Percentiles rank a stretch among this genome's conserved stretches.
Evolutionary conservation across 1,284 basidiomycete genomes (phyloP).

Genomic region (Sporisorium sorghi): DNA sequence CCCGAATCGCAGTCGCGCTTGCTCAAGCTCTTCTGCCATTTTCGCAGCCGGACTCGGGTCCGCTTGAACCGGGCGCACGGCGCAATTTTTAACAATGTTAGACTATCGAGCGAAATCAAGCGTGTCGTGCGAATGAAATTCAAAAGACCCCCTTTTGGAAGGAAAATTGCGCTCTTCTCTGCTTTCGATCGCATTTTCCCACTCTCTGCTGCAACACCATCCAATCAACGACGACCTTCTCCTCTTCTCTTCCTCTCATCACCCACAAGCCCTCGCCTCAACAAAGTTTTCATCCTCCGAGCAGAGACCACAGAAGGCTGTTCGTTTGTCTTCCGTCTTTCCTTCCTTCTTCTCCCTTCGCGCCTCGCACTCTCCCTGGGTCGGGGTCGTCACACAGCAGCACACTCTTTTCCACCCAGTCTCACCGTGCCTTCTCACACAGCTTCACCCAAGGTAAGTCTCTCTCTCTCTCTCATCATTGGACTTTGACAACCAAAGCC

Average conservation of each 20-base stretch:
- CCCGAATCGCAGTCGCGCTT: too few species aligned
- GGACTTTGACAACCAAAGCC: neutral
- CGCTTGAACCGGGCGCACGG: slow-evolving; percentile 29
- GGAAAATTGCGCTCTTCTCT: slow-evolving; percentile 6
- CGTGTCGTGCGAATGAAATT: slow-evolving; percentile 33
- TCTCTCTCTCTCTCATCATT: too few species aligned
- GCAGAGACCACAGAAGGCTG: slow-evolving; percentile 2
- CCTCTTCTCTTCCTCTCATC: slow-evolving; percentile 5
- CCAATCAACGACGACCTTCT: slow-evolving; percentile 38
- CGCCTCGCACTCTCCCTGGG: slow-evolving; percentile 31
- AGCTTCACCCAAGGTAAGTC: slow-evolving; percentile 5
- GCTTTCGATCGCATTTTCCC: slow-evolving; percentile 31
- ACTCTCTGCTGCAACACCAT: slow-evolving; percentile 28
- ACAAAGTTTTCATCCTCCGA: slow-evolving; percentile 20
- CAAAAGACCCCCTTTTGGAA: neutral
- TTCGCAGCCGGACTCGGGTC: slow-evolving; percentile 32
- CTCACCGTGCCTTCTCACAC: neutral
- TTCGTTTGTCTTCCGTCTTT: slow-evolving; percentile 2
- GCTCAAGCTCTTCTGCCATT: neutral
- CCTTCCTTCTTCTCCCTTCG: slow-evolving; percentile 2
- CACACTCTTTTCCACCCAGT: neutral
- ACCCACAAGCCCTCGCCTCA: slow-evolving; percentile 1
- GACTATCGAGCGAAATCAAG: neutral
- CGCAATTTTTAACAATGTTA: neutral
- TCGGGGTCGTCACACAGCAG: slow-evolving; percentile 24